phyloP scores from a whole-genome alignment of 352 stramenopile species.

The Globisporangium lucens region DNA sequence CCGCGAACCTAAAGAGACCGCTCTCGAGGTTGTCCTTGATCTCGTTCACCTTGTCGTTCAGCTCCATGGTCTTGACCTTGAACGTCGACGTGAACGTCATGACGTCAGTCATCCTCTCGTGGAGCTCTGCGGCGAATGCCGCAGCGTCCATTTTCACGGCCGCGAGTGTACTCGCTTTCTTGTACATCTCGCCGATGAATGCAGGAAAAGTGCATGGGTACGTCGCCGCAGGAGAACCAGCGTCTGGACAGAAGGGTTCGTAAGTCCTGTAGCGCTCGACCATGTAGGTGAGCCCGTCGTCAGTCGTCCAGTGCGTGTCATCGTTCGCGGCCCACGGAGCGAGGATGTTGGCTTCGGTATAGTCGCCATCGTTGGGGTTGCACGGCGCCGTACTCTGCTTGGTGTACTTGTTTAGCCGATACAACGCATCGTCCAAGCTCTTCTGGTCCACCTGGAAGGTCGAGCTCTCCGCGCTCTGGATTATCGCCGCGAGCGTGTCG shows the following conservation, averaged over 20 bases:
- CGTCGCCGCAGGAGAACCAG: not conserved
- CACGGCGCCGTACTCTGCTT: slow-evolving; percentile 15
- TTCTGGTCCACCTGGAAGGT: slow-evolving; percentile 23
- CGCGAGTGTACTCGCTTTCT: slow-evolving; percentile 12
- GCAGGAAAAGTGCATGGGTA: slow-evolving; percentile 17
- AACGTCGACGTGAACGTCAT: slow-evolving; percentile 27
- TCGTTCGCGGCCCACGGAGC: slow-evolving; percentile 34
- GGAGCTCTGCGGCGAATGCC: slow-evolving; percentile 29
- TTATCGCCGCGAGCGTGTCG: slow-evolving; percentile 26
- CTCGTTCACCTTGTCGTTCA: slow-evolving; percentile 35
- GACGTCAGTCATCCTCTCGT: slow-evolving; percentile 28
- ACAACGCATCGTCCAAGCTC: not conserved
- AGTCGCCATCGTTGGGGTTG: slow-evolving; percentile 17
- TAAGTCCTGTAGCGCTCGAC: slow-evolving; percentile 13
- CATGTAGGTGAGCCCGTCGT: slow-evolving; percentile 20
- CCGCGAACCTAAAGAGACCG: slow-evolving; percentile 51
- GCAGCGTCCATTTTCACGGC: slow-evolving; percentile 21
- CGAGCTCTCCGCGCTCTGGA: slow-evolving; percentile 16
- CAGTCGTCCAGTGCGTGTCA: not conserved
- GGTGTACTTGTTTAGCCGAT: slow-evolving; percentile 17
- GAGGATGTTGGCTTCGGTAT: slow-evolving; percentile 29
- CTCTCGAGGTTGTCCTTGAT: slow-evolving; percentile 42
- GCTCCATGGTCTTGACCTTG: slow-evolving; percentile 33
- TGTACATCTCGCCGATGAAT: slow-evolving; percentile 18
- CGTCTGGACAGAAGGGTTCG: not conserved